Evolutionary conservation across 495 filamentous ascomycete species (phyloP), one percentile per base, ranked within the genome.

Genomic region (Penicillium psychrofluorescens): DNA sequence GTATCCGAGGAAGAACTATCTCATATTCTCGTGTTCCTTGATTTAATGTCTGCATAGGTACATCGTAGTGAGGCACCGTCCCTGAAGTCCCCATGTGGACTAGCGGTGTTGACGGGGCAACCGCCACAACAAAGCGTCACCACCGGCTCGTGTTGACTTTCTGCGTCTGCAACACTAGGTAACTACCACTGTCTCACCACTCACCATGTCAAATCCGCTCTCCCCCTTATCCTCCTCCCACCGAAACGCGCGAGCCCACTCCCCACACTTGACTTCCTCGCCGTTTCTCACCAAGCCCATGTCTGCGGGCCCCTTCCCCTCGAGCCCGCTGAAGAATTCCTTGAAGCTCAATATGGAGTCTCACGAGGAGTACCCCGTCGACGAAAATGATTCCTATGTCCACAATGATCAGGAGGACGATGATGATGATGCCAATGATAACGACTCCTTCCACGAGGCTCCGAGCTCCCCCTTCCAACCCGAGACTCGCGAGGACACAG

Each of bases 221-320:
- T 72, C 70, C 10, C 70, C 72, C 2, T 56, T 75, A 33, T 66
- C 71, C 8, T 53, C 68, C 10, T 67, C 63, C 14, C 61, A 55
- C 41, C 61, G 71, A 44, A 77, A 77, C 44, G 59, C 56, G 33
- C 67, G 64, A 49, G 52, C 48, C 16, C 46, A 54, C 8, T 70
- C 69, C 11, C 59, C 64, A 13, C 51, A 49, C 45, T 43, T 46
- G 30, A 52, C 35, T 35, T 61, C 57, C 11, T 61, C 57, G 40
- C 57, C 57, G 5, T 61, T 61, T 35, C 40, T 61, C 32, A 49
- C 53, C 14, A 58, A 58, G 44, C 50, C 51, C 8, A 43, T 51
- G 27, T 41, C 48, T 3, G 67, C 68, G 31, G 63, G 72, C 28
- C 43, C 52, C 10, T 54, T 56, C 12, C 49, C 44, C 0, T 63